Percentiles rank a stretch among this genome's conserved stretches.
Conservation (phyloP, 805 yeast genomes). For the Candida vaughaniae region DNA sequence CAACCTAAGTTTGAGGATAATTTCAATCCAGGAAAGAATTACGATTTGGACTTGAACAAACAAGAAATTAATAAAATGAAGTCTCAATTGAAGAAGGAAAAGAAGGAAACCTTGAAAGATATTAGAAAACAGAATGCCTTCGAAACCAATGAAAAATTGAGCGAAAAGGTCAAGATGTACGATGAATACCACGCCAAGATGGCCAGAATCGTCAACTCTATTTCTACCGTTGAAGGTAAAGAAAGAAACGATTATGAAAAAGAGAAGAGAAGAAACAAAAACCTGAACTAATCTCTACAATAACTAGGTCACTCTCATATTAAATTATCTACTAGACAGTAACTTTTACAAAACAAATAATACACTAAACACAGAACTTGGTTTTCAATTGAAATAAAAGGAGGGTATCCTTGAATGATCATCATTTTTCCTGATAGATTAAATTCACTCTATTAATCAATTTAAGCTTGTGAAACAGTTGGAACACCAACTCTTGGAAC, state of each 20-base stretch:
- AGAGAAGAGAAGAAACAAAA: conserved; percentile 59
- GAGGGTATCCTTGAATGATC: too few relatives aligned
- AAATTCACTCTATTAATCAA: too few relatives aligned
- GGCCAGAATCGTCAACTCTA: conserved; percentile 81
- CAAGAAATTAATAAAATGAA: conserved; percentile 81
- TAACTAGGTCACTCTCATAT: conserved; percentile 1
- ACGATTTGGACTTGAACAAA: conserved; percentile 70
- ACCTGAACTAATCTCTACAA: not conserved
- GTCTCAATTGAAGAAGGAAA: conserved; percentile 86
- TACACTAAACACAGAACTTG: conserved; percentile 10
- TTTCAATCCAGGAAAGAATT: conserved; percentile 92
- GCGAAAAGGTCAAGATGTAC: conserved; percentile 71
- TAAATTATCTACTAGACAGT: conserved; percentile 4
- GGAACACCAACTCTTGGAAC: conserved; percentile 82
- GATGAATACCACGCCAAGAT: conserved; percentile 85
- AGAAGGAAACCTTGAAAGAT: conserved; percentile 83
- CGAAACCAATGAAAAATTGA: conserved; percentile 80
- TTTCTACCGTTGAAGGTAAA: conserved; percentile 92
- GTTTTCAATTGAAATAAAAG: too few relatives aligned
- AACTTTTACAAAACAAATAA: conserved; percentile 10
- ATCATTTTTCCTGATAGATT: too few relatives aligned
- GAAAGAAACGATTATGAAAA: conserved; percentile 91
- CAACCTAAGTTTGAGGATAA: conserved; percentile 94
- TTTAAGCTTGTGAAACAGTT: conserved; percentile 85
- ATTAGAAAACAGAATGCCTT: conserved; percentile 86